Evolutionary conservation across 768 basidiomycete genomes (phyloP), one percentile per base, ranked within the genome.

Genomic region (Naematelia encephala): DNA sequence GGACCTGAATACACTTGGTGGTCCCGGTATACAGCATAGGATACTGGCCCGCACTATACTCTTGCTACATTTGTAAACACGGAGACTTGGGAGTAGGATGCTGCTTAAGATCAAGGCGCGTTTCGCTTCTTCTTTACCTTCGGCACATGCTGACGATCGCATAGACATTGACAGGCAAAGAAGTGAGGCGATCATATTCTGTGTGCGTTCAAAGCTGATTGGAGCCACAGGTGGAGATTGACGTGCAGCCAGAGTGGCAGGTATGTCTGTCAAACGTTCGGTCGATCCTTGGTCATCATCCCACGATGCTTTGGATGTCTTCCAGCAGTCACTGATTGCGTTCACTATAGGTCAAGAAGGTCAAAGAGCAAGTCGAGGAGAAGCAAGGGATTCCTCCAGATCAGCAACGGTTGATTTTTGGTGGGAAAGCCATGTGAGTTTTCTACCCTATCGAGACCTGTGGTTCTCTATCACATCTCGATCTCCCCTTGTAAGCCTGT

Each of bases 321-420:
- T 42, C 34, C 34, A 19, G 26, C 12, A 10, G 25, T n/a, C 34
- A 27, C 26, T 45, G 48, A 50, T 59, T 28, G 43, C 54, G 1
- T n/a, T n/a, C n/a, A n/a, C 45, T 14, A 16, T 74, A 98, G 94
- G 90, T 96, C 71, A 82, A 85, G 47, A 85, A 89, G 67, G 91
- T 98, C 79, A 98, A 98, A 81, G 92, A 94, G 83, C 89, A 90
- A 77, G 91, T 97, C 8, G 94, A 98, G 78, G 93, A 97, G 81
- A 93, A 97, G 80, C 92, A 91, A 4, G 94, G 94, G 64, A 94
- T 98, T 43, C 94, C 94, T 22, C 94, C 94, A 61, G 89, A 82
- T 44, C 94, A 98, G 78, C 94, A 98, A 78, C 85, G 94, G 58
- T 79, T 98, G 71, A 98, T 98, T 76, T 96, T 87, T 77, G 79